Conservation (phyloP, 208 protist genomes). For the Crithidia expoeki region DNA sequence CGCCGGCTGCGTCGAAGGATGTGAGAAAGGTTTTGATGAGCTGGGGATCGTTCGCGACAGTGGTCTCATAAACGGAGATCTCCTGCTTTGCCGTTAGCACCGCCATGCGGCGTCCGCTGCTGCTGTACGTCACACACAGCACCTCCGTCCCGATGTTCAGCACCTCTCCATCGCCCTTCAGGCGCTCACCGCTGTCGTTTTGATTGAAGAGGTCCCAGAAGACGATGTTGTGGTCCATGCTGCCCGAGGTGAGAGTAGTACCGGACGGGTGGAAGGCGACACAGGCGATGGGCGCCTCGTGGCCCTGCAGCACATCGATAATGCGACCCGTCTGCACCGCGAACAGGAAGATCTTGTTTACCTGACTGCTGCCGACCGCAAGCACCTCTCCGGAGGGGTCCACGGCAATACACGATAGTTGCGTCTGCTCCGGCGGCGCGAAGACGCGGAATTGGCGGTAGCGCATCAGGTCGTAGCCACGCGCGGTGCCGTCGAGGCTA, state of each 20-base stretch:
- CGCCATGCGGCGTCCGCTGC: conserved; percentile 82
- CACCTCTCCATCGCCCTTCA: conserved; percentile 87
- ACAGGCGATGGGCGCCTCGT: conserved; percentile 88
- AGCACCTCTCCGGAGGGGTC: conserved; percentile 92
- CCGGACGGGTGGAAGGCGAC: conserved; percentile 90
- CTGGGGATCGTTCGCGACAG: conserved; percentile 80
- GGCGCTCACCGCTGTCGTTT: conserved; percentile 81
- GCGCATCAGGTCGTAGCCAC: conserved; percentile 91
- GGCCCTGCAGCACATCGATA: conserved; percentile 90
- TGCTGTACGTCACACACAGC: conserved; percentile 84
- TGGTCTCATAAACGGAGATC: conserved; percentile 87
- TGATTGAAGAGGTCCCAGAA: conserved; percentile 93
- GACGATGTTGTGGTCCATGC: conserved; percentile 87
- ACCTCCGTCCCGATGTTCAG: conserved; percentile 84
- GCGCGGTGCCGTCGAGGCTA: conserved; percentile 91
- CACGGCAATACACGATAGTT: conserved; percentile 92
- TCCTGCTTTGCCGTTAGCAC: conserved; percentile 87
- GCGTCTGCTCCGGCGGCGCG: conserved; percentile 70
- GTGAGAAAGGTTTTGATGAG: conserved; percentile 89
- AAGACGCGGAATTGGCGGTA: conserved; percentile 93
- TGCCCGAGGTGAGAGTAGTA: conserved; percentile 83
- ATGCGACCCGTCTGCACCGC: conserved; percentile 91
- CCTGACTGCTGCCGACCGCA: conserved; percentile 78
- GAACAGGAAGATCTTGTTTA: conserved; percentile 91
- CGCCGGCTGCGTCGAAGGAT: conserved; percentile 81